A percentile compares a stretch with the other conserved stretches of the same genome.
These are phyloP conservation scores for Lactarius hatsudake DNA, from an alignment of 768 basidiomycete genomes.

Conservation along the genomic window DNA sequence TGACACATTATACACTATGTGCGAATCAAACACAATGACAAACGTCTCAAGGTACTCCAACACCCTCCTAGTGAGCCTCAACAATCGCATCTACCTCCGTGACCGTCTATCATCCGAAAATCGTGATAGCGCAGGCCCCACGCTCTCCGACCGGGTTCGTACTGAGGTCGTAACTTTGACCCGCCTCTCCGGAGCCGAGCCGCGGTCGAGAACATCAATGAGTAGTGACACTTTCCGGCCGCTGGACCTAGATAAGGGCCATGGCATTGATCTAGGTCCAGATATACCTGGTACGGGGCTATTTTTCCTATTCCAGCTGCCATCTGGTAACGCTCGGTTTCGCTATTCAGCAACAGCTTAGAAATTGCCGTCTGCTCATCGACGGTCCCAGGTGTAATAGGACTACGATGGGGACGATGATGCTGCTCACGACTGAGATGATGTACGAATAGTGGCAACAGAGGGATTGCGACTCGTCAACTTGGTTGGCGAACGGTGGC, in stretches of 20 bases:
- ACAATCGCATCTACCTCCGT: background rate
- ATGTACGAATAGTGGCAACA: background rate
- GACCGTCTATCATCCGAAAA: background rate
- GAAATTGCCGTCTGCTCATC: background rate
- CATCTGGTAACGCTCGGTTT: background rate
- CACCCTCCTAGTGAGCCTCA: background rate
- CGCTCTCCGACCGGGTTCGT: background rate
- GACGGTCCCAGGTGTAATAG: background rate
- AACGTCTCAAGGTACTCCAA: background rate
- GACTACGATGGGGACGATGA: background rate
- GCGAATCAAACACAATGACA: background rate
- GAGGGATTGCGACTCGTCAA: background rate
- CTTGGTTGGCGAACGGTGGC: too few relatives aligned
- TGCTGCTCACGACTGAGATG: background rate
- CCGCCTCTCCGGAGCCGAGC: background rate
- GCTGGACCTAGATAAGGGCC: background rate
- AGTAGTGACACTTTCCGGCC: background rate
- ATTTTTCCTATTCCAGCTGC: background rate
- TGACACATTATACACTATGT: background rate
- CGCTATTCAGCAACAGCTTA: background rate
- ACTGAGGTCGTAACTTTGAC: background rate
- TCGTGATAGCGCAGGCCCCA: background rate
- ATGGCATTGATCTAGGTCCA: background rate
- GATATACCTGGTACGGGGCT: background rate
- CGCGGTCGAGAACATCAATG: background rate